Evolutionary conservation across 2,329 filamentous ascomycete species (phyloP), one percentile per base, ranked within the genome.

Genomic region (Huntiella abstrusa): DNA sequence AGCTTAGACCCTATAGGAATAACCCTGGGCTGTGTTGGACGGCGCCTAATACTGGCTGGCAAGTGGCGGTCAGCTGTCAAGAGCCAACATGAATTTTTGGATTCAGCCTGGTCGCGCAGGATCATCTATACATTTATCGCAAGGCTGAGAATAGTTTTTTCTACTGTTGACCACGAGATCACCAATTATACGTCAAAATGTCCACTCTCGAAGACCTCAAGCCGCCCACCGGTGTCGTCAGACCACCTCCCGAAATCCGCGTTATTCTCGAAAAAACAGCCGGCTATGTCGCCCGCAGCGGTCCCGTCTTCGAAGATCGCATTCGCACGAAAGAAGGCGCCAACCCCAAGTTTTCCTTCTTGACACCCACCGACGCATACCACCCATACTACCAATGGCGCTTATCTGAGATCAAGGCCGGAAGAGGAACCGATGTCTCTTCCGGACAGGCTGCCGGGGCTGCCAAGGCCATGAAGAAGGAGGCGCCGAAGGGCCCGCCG

Each of bases 281-380:
- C 45, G 86, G 86, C 41, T 96, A 92, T 59, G 83, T 95, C 49
- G 78, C 79, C 53, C 66, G 75, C 52, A 77, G 77, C 55, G 75
- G 75, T 16, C 59, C 69, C 37, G 67, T 75, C 5, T 86, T 92
- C 57, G 83, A 92, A 64, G 80, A 87, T 55, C 77, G 81, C 54
- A 81, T 98, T 54, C 79, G 83, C 56, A 77, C 87, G 53, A 92
- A 91, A 63, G 81, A 93, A 59, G 73, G 75, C 55, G 71, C 70
- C 53, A 91, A 92, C 57, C 75, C 83, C n/a, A 93, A 92, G 58
- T 91, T 96, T 61, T 84, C 80, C 55, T 98, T 96, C 61, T 65
- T 98, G 28, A 78, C 75, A 56, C 67, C 72, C 12, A 71, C 75
- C 54, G 88, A 98, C 62, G 73, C 86, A 2, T 98, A 95, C 64